phyloP scores from a whole-genome alignment of 148 eudicot genomes.

The Amaranthus cruentus region DNA sequence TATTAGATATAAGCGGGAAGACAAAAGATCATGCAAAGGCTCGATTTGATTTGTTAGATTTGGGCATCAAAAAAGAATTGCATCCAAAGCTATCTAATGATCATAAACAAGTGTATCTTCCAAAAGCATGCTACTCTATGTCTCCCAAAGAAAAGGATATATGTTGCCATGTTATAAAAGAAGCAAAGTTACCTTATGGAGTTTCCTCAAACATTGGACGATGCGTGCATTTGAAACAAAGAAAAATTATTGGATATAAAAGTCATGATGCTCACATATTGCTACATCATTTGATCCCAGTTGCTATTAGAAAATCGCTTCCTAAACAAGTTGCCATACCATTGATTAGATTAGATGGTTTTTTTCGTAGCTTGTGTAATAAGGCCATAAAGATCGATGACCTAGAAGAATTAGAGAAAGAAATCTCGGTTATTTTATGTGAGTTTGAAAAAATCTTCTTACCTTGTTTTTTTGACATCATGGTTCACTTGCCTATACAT shows the following conservation, averaged over 20 bases:
- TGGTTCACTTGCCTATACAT: slow-evolving; percentile 11
- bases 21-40: slow-evolving; percentile 16
- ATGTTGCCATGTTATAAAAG: background rate
- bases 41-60: slow-evolving; percentile 9
- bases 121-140: slow-evolving; percentile 11
- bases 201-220: background rate
- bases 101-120: background rate
- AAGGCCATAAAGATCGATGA: background rate
- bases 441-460: slow-evolving; percentile 10
- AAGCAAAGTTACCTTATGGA: slow-evolving; percentile 9
- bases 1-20: slow-evolving; percentile 7
- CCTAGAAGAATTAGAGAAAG: background rate
- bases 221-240: background rate
- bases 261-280: slow-evolving; percentile 7
- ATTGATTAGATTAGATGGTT: slow-evolving; percentile 4
- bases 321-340: slow-evolving; percentile 9
- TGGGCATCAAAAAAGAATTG: background rate
- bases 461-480: slow-evolving; percentile 6
- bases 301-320: background rate
- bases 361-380: background rate
- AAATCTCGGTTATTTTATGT: background rate
- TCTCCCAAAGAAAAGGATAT: background rate
- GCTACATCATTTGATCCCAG: slow-evolving; percentile 6
- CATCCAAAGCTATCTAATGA: background rate
- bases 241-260: background rate